Percentiles rank a stretch among this genome's conserved stretches.
Conservation (phyloP, 2,329 filamentous ascomycete genomes). For the Ophiostoma novo-ulmi region DNA sequence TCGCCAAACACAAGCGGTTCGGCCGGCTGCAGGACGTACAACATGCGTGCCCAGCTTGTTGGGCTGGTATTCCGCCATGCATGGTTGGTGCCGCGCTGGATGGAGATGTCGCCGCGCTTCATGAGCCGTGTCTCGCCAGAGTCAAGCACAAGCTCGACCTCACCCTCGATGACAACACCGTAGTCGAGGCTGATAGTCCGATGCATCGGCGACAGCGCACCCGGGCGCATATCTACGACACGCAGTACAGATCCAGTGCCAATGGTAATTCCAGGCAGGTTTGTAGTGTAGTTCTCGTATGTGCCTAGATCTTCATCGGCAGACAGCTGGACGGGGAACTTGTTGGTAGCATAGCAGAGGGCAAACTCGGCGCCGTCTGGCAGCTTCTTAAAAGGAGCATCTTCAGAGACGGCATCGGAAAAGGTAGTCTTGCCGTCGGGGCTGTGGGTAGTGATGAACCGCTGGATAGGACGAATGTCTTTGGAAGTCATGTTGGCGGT, state of each 20-base stretch:
- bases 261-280: slow-evolving; percentile 24
- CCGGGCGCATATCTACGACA: slow-evolving; percentile 27
- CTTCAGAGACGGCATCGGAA: slow-evolving; percentile 18
- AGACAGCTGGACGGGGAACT: slow-evolving; percentile 22
- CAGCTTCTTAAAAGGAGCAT: slow-evolving; percentile 21
- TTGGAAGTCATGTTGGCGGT: background rate
- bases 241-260: slow-evolving; percentile 20
- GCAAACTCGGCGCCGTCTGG: slow-evolving; percentile 22
- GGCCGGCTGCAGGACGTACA: slow-evolving; percentile 34
- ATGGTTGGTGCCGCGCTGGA: slow-evolving; percentile 45
- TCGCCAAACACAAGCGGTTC: background rate
- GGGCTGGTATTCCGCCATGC: slow-evolving; percentile 40
- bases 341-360: slow-evolving; percentile 22
- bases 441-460: slow-evolving; percentile 28
- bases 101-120: slow-evolving; percentile 42
- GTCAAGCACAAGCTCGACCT: slow-evolving; percentile 37
- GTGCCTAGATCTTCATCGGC: slow-evolving; percentile 22
- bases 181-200: slow-evolving; percentile 28
- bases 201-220: slow-evolving; percentile 25
- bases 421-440: slow-evolving; percentile 24
- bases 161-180: slow-evolving; percentile 34
- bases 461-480: slow-evolving; percentile 17
- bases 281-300: slow-evolving; percentile 20
- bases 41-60: slow-evolving; percentile 44
- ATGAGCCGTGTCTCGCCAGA: slow-evolving; percentile 39